Evolutionary conservation across 345 rosid genomes (phyloP), one percentile per base, ranked within the genome.

Genomic region (Lepidium sativum): DNA sequence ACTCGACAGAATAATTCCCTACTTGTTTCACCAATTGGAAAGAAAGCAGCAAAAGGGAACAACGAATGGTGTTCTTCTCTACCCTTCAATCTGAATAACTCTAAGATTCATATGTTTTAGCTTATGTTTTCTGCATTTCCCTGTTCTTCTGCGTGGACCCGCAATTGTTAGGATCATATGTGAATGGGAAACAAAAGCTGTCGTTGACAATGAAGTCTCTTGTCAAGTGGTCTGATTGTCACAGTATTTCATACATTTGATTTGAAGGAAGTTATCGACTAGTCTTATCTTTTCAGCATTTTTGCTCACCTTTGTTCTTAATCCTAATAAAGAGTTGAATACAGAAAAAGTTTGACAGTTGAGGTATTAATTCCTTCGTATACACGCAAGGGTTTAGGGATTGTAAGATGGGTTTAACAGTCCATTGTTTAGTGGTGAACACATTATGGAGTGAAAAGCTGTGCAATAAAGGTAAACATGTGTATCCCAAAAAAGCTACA

Each of bases 1-100:
- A 91, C 63, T 84, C 97, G 21, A 38, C 86, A 0, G 80, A 61
- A 40, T 91, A 78, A 87, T 33, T 17, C n/a, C 8, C 6, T 23
- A 16, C 54, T 41, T 40, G n/a, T 40, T 64, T 48, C 38, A 54
- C 51, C 69, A 45, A 41, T 34, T 2, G 44, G 20, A 50, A 43
- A 44, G 10, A 29, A 41, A 29, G 41, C 18, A 23, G 45, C 61
- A 8, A 38, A 37, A 65, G 34, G 66, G 61, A 58, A 58, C 61
- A 34, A 41, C 27, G 25, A 57, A 25, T 58, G 67, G 61, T 72
- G 54, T 34, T 9, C 14, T 42, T 54, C 50, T 47, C 65, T 65
- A 32, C 55, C 35, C 37, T 27, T 51, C 67, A 17, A 23, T 54
- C 60, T 58, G 29, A 71, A 63, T 63, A 61, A 52, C 21, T 40